These are phyloP conservation scores for Trichosporon sp. DNA, from an alignment of 1,284 basidiomycete genomes.

Conservation along the genomic window DNA sequence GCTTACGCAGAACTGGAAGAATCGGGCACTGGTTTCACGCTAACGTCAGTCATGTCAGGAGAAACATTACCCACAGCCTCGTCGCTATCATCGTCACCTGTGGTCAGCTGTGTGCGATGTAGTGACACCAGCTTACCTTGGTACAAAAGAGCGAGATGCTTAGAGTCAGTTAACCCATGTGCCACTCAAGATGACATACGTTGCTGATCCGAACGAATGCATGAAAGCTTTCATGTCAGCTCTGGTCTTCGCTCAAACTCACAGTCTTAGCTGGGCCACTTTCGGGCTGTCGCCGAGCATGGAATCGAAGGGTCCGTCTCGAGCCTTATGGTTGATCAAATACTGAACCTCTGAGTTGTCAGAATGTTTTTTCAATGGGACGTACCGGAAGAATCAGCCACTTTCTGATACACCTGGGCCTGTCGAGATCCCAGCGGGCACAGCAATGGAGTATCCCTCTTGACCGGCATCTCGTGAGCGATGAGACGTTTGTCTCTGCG, in stretches of 20 bases:
- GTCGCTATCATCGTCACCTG: conserved; percentile 30
- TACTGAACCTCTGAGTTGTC: conserved; percentile 41
- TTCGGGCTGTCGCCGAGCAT: conserved; percentile 24
- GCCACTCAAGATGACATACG: conserved; percentile 21
- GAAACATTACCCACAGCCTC: conserved; percentile 21
- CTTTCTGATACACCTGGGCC: conserved; percentile 44
- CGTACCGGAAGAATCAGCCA: conserved; percentile 43
- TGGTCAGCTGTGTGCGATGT: background rate
- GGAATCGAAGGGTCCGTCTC: background rate
- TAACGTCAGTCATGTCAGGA: conserved; percentile 4
- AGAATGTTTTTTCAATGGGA: background rate
- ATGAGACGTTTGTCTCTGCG: conserved; percentile 51
- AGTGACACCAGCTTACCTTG: conserved; percentile 30
- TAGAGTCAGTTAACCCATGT: background rate
- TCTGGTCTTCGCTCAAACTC: background rate
- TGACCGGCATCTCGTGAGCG: conserved; percentile 48
- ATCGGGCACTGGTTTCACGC: conserved; percentile 27
- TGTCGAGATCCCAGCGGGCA: conserved; percentile 50
- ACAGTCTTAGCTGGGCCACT: conserved; percentile 36
- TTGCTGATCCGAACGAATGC: conserved; percentile 42
- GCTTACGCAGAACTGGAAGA: conserved; percentile 42
- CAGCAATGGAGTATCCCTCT: conserved; percentile 51
- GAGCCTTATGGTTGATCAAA: conserved; percentile 42
- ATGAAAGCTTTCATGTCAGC: conserved; percentile 29
- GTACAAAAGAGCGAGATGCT: conserved; percentile 45